phyloP scores from a whole-genome alignment of 2,329 filamentous ascomycete species.

The Fusarium cicatricum region DNA sequence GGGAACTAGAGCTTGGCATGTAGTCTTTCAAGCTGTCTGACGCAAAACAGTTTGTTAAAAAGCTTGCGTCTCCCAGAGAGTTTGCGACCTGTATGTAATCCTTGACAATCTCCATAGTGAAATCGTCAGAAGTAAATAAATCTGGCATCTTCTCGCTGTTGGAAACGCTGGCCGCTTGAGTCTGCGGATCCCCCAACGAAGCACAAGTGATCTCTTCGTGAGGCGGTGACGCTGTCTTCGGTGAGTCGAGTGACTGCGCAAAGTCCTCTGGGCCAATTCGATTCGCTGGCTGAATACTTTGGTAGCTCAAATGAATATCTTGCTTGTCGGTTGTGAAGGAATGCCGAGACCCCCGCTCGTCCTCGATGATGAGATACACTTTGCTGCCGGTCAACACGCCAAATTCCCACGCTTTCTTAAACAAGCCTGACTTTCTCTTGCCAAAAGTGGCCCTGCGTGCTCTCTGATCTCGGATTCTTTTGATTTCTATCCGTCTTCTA shows the following conservation, averaged over 20 bases:
- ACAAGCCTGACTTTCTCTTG: background rate
- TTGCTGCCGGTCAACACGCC: background rate
- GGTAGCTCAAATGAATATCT: background rate
- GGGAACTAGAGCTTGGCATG: too few relatives aligned
- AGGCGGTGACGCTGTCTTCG: background rate
- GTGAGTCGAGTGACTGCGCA: background rate
- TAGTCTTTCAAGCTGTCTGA: too few relatives aligned
- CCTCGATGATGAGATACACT: background rate
- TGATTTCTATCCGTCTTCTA: background rate
- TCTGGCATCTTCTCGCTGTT: too few relatives aligned
- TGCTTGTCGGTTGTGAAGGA: background rate
- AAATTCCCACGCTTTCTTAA: background rate
- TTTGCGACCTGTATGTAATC: too few relatives aligned
- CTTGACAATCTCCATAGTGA: too few relatives aligned
- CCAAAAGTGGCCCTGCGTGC: background rate
- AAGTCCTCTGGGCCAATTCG: background rate
- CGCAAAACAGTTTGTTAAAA: too few relatives aligned
- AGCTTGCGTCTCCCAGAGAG: too few relatives aligned
- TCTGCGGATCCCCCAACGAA: too few relatives aligned
- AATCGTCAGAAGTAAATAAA: too few relatives aligned
- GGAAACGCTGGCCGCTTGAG: too few relatives aligned
- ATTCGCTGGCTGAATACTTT: background rate
- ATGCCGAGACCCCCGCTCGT: background rate
- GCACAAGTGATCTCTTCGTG: background rate
- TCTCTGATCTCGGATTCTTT: background rate